These are phyloP conservation scores for Closterium sp. DNA, from an alignment of 139 green algal species.

Conservation along the genomic window DNA sequence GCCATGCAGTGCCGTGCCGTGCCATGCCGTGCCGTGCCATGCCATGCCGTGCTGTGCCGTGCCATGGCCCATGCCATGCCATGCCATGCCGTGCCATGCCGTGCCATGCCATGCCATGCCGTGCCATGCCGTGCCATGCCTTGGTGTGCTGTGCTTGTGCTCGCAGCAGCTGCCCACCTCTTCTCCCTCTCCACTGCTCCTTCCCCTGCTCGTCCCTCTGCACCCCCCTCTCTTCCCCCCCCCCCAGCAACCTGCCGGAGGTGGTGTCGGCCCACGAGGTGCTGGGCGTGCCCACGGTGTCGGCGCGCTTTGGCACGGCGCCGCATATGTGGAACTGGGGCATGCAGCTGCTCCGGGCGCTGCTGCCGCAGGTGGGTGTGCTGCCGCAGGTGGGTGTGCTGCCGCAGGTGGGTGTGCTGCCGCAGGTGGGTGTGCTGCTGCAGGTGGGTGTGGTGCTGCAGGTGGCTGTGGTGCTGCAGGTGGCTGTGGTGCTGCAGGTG, in stretches of 20 bases:
- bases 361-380: constrained; percentile 48
- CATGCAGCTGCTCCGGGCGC: constrained; percentile 76
- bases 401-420: neutral
- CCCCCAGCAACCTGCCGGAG: constrained; percentile 57
- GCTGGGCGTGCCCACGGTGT: constrained; percentile 75
- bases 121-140: neutral
- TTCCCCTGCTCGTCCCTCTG: too few species aligned
- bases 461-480: neutral
- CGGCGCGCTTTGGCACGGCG: constrained; percentile 87
- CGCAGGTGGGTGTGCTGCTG: constrained; percentile 5
- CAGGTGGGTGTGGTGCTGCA: neutral
- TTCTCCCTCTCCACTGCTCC: neutral
- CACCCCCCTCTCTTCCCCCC: neutral
- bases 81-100: neutral
- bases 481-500: too few species aligned
- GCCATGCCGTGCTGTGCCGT: neutral
- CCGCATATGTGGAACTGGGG: constrained; percentile 90
- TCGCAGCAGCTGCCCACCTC: neutral
- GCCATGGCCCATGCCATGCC: neutral
- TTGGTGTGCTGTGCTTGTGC: neutral
- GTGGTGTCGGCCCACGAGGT: constrained; percentile 41
- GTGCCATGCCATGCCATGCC: neutral
- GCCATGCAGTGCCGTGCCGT: neutral
- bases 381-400: too few species aligned
- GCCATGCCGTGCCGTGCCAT: neutral